phyloP scores from a whole-genome alignment of 352 stramenopile genomes.

The Globisporangium canariense region DNA sequence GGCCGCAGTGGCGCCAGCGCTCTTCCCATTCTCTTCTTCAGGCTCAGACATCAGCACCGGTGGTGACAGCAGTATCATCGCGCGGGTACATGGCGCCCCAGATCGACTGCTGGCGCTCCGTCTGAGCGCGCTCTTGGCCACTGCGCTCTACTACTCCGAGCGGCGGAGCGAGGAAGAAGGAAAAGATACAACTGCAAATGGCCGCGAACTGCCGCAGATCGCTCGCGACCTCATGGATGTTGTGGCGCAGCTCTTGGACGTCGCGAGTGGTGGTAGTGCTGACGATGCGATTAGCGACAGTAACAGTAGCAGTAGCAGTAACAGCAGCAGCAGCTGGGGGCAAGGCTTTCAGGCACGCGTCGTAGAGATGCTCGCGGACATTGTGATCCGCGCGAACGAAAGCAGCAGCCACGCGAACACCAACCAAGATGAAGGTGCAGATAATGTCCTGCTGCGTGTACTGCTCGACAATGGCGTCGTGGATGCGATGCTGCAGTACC shows the following conservation, averaged over 20 bases:
- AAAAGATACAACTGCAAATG: too few relatives aligned
- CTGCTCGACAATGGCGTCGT: constrained; percentile 5
- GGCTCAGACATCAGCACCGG: neutral
- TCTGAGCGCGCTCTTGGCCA: constrained; percentile 11
- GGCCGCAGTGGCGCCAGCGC: neutral
- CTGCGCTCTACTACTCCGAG: constrained; percentile 5
- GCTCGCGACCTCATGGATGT: neutral
- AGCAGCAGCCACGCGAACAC: constrained; percentile 7
- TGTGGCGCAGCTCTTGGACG: neutral
- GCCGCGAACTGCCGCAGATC: neutral
- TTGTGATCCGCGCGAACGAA: neutral
- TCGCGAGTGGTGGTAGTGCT: neutral
- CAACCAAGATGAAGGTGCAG: too few relatives aligned
- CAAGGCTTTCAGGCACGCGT: constrained; percentile 6
- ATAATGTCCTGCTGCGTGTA: neutral
- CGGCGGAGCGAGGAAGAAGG: neutral
- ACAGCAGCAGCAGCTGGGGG: neutral
- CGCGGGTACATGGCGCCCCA: neutral
- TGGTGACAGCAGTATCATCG: neutral
- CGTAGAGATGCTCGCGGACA: constrained; percentile 6
- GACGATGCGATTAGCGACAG: neutral
- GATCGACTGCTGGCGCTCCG: constrained; percentile 9
- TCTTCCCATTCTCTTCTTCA: neutral
- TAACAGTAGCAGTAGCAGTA: neutral
- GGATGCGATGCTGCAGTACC: constrained; percentile 13